Base-by-base conservation (phyloP, 2,329 filamentous ascomycete species). In the Penicillium sp. region DNA sequence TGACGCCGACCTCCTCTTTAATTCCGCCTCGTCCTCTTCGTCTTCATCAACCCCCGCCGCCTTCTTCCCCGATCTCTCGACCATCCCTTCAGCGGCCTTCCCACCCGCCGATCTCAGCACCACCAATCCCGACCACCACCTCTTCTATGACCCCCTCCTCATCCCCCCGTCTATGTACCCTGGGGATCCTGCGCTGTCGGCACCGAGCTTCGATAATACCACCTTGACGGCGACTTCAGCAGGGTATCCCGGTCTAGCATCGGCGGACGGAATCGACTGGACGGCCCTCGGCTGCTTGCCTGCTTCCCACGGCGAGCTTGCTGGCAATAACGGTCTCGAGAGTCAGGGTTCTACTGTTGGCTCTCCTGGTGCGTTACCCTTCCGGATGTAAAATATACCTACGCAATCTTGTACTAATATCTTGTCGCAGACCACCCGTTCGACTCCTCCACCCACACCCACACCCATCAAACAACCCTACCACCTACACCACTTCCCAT, bases 121-220 rank as follows among this genome's bases (percentile, higher is more conserved):
- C 45, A 48, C 30, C 56, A 38, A 41, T 15, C 13, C 35, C 35
- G 11, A 11, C 35, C 11, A 41, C 35, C 35, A 31, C 15, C 30
- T 64, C n/a, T 57, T 64, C 56, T 57, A 62, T 62, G 56, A 62
- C 30, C 46, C 54, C 21, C 57, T 46, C 17, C 44, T 38, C 47
- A 29, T 21, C 23, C 46, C 7, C 47, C 52, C 46, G 57, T 55
- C 52, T 29, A 45, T 54, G 17, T 45, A 52, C 50, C 30, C 61
- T 41, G 58, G 58, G 31, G 55, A 50, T 44, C 51, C 50, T 45
- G 59, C 49, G 30, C 21, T 51, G 31, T 58, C 52, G 29, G 35
- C 35, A 41, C 15, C 53, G 7, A 26, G 26, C 29, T 56, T 38
- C 23, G 41, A 56, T 44, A 35, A 54, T 48, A 47, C 41, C 17